Conservation (phyloP, 352 stramenopile genomes). For the Aphanomyces euteiches region DNA sequence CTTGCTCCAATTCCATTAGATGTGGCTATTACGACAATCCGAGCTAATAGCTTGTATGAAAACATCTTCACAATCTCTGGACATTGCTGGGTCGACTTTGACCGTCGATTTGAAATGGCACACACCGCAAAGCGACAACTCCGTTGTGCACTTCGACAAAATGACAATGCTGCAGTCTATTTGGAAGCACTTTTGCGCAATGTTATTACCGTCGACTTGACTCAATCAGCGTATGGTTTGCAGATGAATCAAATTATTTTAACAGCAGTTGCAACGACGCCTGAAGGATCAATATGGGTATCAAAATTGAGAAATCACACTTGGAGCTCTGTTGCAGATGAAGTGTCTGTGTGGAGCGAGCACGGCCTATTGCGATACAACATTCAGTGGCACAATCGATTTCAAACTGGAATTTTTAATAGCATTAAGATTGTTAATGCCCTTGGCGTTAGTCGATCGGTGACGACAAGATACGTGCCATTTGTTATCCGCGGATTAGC, state of each 20-base stretch:
- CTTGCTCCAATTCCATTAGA: constrained; percentile 6
- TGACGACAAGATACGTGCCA: not conserved
- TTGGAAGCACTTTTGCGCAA: constrained; percentile 4
- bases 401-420: not conserved
- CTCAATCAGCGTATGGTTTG: not conserved
- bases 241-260: constrained; percentile 15
- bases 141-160: not conserved
- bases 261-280: not conserved
- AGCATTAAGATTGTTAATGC: constrained; percentile 12
- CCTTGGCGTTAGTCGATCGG: not conserved
- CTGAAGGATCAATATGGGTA: not conserved
- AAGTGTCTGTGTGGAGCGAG: not conserved
- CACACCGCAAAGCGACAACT: constrained; percentile 15
- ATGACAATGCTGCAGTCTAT: constrained; percentile 14
- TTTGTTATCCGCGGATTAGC: constrained; percentile 17
- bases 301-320: not conserved
- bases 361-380: not conserved
- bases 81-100: constrained; percentile 28
- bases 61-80: constrained; percentile 17
- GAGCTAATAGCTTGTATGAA: not conserved
- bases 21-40: not conserved
- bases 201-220: not conserved
- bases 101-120: constrained; percentile 16
- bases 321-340: constrained; percentile 6
- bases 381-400: constrained; percentile 5